These are phyloP conservation scores for Dichotomocladium elegans DNA, from an alignment of 371 early-diverging fungal genomes.

Conservation along the genomic window DNA sequence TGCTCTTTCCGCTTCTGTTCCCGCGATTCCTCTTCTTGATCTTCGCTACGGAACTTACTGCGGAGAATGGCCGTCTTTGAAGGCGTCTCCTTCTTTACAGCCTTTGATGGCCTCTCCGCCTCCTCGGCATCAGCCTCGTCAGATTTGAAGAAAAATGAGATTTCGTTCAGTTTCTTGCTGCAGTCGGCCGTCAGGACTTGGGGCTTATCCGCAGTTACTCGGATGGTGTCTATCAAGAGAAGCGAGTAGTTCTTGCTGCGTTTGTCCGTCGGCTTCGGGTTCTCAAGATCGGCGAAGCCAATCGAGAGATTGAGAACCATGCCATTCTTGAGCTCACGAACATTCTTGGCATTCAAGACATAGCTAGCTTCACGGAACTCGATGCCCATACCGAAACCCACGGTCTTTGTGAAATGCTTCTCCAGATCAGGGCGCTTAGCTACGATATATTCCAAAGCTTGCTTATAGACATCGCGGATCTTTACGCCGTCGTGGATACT, in stretches of 20 bases:
- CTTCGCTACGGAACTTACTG: constrained; percentile 86
- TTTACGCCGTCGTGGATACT: constrained; percentile 75
- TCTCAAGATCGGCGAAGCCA: constrained; percentile 84
- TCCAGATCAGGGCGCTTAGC: constrained; percentile 84
- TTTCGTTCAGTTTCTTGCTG: constrained; percentile 69
- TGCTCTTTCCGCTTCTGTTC: constrained; percentile 82
- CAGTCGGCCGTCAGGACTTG: constrained; percentile 66
- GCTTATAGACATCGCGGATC: constrained; percentile 75
- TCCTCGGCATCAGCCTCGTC: constrained; percentile 46
- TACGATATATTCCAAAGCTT: constrained; percentile 65
- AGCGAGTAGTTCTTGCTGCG: constrained; percentile 76
- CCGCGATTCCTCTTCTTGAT: constrained; percentile 73
- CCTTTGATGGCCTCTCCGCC: constrained; percentile 14
- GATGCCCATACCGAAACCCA: constrained; percentile 94
- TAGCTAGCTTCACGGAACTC: constrained; percentile 89
- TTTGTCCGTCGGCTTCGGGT: constrained; percentile 65
- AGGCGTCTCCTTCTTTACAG: constrained; percentile 21
- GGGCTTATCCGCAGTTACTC: constrained; percentile 61
- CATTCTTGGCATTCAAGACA: constrained; percentile 69
- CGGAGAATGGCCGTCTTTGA: constrained; percentile 78
- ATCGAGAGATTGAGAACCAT: constrained; percentile 86
- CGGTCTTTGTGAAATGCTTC: constrained; percentile 75
- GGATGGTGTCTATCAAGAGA: constrained; percentile 79
- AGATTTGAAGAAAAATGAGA: constrained; percentile 76
- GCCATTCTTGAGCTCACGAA: constrained; percentile 64